A percentile compares a stretch with the other conserved stretches of the same genome.
phyloP scores from a whole-genome alignment of 805 yeast species.

The Candida nitratophila region DNA sequence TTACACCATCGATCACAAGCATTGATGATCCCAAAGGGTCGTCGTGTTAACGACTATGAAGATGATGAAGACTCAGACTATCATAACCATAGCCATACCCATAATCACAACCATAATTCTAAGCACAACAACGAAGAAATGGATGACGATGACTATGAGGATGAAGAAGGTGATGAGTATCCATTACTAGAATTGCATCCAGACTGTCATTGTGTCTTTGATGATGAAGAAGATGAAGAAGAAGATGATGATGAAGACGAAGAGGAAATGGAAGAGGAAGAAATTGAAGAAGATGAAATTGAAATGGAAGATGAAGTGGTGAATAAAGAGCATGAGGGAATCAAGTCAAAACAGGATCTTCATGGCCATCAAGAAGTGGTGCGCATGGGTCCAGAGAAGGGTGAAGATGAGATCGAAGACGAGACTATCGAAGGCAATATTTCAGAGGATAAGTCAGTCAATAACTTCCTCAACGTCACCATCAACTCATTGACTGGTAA shows the following conservation, averaged over 20 bases:
- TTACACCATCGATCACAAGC: conserved; percentile 5
- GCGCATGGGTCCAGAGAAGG: too few species aligned
- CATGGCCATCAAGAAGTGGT: too few species aligned
- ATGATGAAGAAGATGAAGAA: conserved; percentile 24
- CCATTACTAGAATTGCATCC: conserved; percentile 24
- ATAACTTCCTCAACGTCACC: conserved; percentile 1
- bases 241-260: conserved; percentile 11
- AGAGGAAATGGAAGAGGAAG: conserved; percentile 13
- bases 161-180: conserved; percentile 5
- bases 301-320: conserved; percentile 7
- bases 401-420: not conserved
- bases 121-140: not conserved
- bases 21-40: not conserved
- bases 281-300: conserved; percentile 6
- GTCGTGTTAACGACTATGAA: too few species aligned
- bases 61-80: not conserved
- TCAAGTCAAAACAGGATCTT: too few species aligned
- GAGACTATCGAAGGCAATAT: not conserved
- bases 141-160: conserved; percentile 15
- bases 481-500: not conserved
- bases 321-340: too few species aligned
- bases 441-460: not conserved
- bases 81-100: too few species aligned
- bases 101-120: too few species aligned
- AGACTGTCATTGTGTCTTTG: conserved; percentile 31